Conservation (phyloP, 768 basidiomycete genomes). For the Zangia roseola region DNA sequence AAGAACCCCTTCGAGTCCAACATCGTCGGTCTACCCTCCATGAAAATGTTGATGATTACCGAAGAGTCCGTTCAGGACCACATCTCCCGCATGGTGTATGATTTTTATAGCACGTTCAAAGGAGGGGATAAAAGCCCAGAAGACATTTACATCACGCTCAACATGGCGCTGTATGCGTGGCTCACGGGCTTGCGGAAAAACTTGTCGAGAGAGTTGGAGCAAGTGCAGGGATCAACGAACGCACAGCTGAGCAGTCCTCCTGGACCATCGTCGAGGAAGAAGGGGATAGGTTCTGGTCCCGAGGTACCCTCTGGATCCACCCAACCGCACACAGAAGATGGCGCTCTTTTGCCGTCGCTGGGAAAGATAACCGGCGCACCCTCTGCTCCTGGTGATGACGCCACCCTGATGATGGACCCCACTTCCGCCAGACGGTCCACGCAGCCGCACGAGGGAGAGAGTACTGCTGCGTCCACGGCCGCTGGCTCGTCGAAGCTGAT, state of each 20-base stretch:
- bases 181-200: constrained; percentile 75
- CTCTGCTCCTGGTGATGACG: constrained; percentile 9
- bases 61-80: constrained; percentile 51
- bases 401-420: constrained; percentile 1
- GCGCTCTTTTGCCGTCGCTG: background rate
- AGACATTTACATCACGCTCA: constrained; percentile 84
- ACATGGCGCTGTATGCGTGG: constrained; percentile 81
- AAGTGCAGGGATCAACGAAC: constrained; percentile 59
- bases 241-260: constrained; percentile 38
- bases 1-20: constrained; percentile 65
- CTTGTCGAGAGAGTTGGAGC: constrained; percentile 74
- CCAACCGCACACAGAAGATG: constrained; percentile 9
- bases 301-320: constrained; percentile 12
- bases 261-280: constrained; percentile 36
- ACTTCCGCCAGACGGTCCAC: constrained; percentile 10
- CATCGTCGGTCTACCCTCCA: constrained; percentile 78
- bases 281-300: constrained; percentile 17
- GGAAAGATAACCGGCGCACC: constrained; percentile 2
- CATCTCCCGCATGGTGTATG: constrained; percentile 52
- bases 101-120: constrained; percentile 72
- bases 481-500: constrained; percentile 12
- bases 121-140: constrained; percentile 55
- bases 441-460: constrained; percentile 19
- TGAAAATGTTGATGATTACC: constrained; percentile 79
- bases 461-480: background rate